Conservation (phyloP, 2,329 filamentous ascomycete species). For the Fusarium sp. region DNA sequence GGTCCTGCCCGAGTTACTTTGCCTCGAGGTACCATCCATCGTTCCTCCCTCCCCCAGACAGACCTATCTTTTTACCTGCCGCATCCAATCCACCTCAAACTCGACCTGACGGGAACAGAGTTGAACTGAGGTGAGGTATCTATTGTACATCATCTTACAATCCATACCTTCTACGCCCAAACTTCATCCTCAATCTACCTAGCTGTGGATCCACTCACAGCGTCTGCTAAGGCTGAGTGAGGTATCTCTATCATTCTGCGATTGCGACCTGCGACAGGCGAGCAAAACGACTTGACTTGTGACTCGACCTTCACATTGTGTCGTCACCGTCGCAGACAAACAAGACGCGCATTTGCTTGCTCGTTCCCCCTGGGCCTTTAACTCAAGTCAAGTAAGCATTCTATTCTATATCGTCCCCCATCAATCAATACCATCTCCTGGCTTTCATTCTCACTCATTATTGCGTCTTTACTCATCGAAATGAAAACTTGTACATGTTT, state of each 20-base stretch:
- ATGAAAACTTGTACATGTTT: constrained; percentile 11
- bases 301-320: constrained; percentile 19
- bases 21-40: constrained; percentile 51
- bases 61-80: constrained; percentile 2
- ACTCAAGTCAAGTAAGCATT: constrained; percentile 23
- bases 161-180: background rate
- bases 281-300: constrained; percentile 2
- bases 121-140: constrained; percentile 25
- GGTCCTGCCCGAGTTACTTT: constrained; percentile 53
- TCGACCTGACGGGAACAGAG: constrained; percentile 25
- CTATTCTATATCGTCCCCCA: background rate
- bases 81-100: constrained; percentile 31
- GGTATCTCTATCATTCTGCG: constrained; percentile 9
- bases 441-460: background rate
- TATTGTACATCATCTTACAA: constrained; percentile 36
- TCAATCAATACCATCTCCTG: background rate
- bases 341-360: constrained; percentile 33
- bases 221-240: constrained; percentile 20
- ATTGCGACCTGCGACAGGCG: constrained; percentile 17
- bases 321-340: constrained; percentile 31
- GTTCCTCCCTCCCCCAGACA: constrained; percentile 40
- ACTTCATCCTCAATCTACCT: constrained; percentile 22
- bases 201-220: constrained; percentile 42
- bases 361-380: constrained; percentile 12
- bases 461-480: background rate